These are phyloP conservation scores for Solanum gracilifrons DNA, from an alignment of 257 asterid genomes.

Conservation along the genomic window DNA sequence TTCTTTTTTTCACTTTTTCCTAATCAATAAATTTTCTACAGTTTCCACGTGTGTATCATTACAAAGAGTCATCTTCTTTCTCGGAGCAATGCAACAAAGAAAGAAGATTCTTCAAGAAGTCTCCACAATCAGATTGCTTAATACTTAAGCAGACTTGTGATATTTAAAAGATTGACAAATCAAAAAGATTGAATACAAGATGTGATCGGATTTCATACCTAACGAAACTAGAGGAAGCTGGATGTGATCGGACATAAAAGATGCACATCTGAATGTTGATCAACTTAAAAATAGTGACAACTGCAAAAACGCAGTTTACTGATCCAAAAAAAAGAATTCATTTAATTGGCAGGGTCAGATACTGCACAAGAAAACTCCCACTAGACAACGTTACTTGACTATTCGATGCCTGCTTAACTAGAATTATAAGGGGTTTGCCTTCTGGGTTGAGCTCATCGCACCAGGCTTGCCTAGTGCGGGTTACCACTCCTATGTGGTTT, in stretches of 20 bases:
- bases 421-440: too few relatives aligned
- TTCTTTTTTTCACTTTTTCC: background rate
- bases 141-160: background rate
- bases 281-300: background rate
- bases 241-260: background rate
- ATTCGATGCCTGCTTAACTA: too few relatives aligned
- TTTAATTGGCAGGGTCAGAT: background rate
- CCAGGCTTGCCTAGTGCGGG: too few relatives aligned
- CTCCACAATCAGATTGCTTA: background rate
- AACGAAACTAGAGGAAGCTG: background rate
- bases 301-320: background rate
- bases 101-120: background rate
- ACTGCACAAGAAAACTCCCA: background rate
- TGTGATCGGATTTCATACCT: background rate
- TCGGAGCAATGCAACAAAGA: background rate
- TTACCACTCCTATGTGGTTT: too few relatives aligned
- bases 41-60: background rate
- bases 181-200: background rate
- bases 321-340: background rate
- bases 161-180: background rate
- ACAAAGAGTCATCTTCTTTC: background rate
- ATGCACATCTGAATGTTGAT: background rate
- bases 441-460: too few relatives aligned
- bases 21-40: background rate
- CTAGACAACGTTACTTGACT: background rate